These are phyloP conservation scores for Scutellaria galericulata DNA, from an alignment of 257 asterid species.

Conservation along the genomic window DNA sequence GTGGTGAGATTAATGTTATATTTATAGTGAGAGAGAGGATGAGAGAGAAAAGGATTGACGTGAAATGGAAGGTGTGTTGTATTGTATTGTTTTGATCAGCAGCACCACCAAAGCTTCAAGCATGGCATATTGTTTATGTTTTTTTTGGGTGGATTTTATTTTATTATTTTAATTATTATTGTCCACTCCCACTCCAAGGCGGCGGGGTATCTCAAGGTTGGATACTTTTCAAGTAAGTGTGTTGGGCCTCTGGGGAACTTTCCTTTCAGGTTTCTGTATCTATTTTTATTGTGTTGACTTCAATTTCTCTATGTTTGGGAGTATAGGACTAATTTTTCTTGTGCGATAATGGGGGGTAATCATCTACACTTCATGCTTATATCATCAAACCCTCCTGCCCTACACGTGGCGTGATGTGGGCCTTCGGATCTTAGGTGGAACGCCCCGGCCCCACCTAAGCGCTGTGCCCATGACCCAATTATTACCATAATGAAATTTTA, in stretches of 20 bases:
- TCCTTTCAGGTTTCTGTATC: neutral
- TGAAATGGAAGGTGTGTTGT: constrained; percentile 58
- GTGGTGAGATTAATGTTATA: constrained; percentile 32
- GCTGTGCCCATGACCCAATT: constrained; percentile 46
- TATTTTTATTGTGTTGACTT: constrained; percentile 13
- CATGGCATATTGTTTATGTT: constrained; percentile 29
- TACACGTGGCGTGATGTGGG: constrained; percentile 47
- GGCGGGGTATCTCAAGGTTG: constrained; percentile 47
- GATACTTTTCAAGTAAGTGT: constrained; percentile 47
- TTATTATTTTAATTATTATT: too few species aligned
- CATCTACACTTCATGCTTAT: constrained; percentile 56
- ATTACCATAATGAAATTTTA: constrained; percentile 42
- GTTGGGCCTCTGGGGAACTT: constrained; percentile 33
- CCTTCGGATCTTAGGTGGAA: constrained; percentile 37
- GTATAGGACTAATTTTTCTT: constrained; percentile 7
- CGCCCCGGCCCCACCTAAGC: constrained; percentile 29
- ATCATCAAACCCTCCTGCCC: constrained; percentile 47
- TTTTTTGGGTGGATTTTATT: neutral
- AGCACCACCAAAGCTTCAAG: constrained; percentile 39
- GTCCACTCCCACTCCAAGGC: constrained; percentile 39
- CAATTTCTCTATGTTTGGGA: constrained; percentile 32
- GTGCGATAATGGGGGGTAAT: constrained; percentile 27
- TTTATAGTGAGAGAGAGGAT: constrained; percentile 48
- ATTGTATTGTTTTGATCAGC: constrained; percentile 42
- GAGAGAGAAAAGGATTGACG: constrained; percentile 51